Percentiles rank a stretch among this genome's conserved stretches.
Conservation (phyloP, 345 rosid genomes). For the Lepidium sativum region DNA sequence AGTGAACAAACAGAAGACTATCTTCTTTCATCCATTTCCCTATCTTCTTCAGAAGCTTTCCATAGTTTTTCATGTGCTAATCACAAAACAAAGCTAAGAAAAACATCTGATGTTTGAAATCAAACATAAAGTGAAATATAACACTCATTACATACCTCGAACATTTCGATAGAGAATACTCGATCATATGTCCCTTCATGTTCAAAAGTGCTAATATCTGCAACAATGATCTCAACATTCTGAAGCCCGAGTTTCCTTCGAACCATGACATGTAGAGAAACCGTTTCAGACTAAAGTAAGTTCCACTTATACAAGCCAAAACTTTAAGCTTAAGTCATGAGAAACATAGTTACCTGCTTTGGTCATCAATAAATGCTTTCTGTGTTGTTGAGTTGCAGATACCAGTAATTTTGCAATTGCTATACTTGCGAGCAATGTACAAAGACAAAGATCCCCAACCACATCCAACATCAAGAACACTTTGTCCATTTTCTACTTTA, state of each 20-base stretch:
- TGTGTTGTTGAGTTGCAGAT: constrained; percentile 80
- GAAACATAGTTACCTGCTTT: constrained; percentile 39
- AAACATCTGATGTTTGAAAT: background rate
- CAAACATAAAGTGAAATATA: background rate
- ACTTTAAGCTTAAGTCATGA: background rate
- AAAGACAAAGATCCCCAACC: constrained; percentile 88
- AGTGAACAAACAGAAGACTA: constrained; percentile 63
- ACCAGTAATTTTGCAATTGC: constrained; percentile 65
- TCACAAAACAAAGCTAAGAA: background rate
- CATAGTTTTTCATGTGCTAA: constrained; percentile 87
- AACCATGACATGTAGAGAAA: background rate
- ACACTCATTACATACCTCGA: constrained; percentile 45
- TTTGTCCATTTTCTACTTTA: constrained; percentile 58
- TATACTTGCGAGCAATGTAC: constrained; percentile 57
- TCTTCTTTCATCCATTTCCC: constrained; percentile 83
- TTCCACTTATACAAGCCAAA: background rate
- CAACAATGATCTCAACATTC: constrained; percentile 70
- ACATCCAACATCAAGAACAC: constrained; percentile 80
- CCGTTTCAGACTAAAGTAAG: background rate
- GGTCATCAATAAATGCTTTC: constrained; percentile 56
- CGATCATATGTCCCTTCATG: constrained; percentile 67
- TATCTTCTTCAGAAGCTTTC: constrained; percentile 65
- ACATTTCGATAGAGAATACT: constrained; percentile 75
- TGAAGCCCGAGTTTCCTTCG: constrained; percentile 48
- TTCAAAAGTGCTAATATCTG: constrained; percentile 72